Conservation (phyloP, 345 rosid species). For the Abelmoschus esculentus region DNA sequence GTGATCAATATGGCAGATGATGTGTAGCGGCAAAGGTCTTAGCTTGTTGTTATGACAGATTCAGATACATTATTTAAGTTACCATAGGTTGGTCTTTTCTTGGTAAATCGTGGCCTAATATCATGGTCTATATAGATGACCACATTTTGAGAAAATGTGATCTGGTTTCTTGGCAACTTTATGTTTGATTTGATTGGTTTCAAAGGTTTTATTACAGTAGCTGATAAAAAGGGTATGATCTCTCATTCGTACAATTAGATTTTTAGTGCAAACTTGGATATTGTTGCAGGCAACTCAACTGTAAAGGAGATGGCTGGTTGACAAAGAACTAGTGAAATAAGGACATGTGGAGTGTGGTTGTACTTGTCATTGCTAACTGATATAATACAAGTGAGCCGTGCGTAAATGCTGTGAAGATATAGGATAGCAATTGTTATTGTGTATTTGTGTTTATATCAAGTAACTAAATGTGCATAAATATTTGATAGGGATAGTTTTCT, state of each 20-base stretch:
- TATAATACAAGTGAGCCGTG: not conserved
- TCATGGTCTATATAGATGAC: not conserved
- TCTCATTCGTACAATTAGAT: not conserved
- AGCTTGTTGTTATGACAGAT: not conserved
- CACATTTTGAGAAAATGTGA: not conserved
- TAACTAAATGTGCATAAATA: not conserved
- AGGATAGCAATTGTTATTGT: not conserved
- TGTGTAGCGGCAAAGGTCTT: not conserved
- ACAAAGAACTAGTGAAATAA: not conserved
- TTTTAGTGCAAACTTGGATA: not conserved
- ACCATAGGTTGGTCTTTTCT: not conserved
- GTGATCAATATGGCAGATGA: not conserved
- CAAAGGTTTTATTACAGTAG: not conserved
- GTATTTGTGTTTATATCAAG: not conserved
- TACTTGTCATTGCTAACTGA: not conserved
- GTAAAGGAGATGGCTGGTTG: not conserved
- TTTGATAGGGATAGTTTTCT: not conserved
- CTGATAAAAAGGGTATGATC: not conserved
- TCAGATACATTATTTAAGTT: not conserved
- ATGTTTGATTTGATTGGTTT: not conserved
- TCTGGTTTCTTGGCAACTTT: not conserved
- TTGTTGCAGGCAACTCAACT: not conserved
- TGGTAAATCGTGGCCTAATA: slow-evolving; percentile 19
- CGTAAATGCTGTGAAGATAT: not conserved
- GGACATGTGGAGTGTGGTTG: not conserved